A percentile compares a stretch with the other conserved stretches of the same genome.
Evolutionary conservation across 2,329 filamentous ascomycete species (phyloP).

Genomic region (Ophiostoma himal-ulmi): DNA sequence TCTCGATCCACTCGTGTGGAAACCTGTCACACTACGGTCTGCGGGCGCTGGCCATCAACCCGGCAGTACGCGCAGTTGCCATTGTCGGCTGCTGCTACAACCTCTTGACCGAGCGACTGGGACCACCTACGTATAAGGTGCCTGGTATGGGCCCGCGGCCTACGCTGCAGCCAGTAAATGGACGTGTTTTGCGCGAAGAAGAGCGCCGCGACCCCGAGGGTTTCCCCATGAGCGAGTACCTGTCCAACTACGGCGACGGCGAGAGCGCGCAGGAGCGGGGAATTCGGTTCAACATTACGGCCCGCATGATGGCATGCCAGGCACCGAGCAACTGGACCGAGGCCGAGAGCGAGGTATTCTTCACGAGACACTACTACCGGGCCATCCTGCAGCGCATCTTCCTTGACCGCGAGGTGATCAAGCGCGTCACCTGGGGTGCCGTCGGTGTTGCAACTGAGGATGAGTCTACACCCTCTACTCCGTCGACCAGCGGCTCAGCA

Average conservation of each 20-base stretch:
- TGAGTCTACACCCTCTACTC: constrained; percentile 16
- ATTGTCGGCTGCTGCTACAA: constrained; percentile 99
- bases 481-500: constrained; percentile 48
- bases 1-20: constrained; percentile 94
- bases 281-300: constrained; percentile 86
- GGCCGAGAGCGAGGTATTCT: constrained; percentile 77
- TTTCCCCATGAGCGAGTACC: constrained; percentile 79
- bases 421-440: constrained; percentile 50
- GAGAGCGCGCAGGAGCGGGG: constrained; percentile 53
- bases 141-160: constrained; percentile 60
- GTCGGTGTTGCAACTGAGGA: not conserved
- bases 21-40: constrained; percentile 96
- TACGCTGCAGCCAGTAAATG: constrained; percentile 59
- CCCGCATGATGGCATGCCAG: constrained; percentile 96
- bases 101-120: constrained; percentile 81
- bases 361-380: constrained; percentile 87
- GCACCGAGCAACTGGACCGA: constrained; percentile 87
- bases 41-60: constrained; percentile 76
- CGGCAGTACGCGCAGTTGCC: constrained; percentile 78
- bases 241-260: constrained; percentile 44
- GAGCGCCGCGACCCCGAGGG: constrained; percentile 78
- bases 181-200: constrained; percentile 61
- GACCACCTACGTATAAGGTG: constrained; percentile 79
- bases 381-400: constrained; percentile 89
- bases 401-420: constrained; percentile 72